phyloP scores from a whole-genome alignment of 2,329 filamentous ascomycete species.

The Pezicula rhizophila region DNA sequence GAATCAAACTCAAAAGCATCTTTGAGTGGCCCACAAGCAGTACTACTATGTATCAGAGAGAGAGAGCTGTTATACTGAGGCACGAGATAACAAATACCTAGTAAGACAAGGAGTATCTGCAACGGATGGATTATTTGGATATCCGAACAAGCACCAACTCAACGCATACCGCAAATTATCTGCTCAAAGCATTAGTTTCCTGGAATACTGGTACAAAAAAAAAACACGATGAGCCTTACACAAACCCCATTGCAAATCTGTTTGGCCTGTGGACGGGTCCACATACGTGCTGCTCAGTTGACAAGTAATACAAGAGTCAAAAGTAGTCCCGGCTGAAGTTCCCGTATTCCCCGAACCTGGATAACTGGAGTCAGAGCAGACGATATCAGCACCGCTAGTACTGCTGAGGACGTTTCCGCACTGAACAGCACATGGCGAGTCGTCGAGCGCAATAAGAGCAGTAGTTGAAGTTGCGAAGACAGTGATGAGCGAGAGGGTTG shows the following conservation, averaged over 20 bases:
- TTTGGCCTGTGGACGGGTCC: slow-evolving; percentile 32
- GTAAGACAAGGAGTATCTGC: slow-evolving; percentile 42
- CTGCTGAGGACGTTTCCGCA: slow-evolving; percentile 24
- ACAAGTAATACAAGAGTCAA: slow-evolving; percentile 19
- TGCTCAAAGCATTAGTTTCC: no score
- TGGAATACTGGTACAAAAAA: no score
- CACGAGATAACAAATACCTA: slow-evolving; percentile 30
- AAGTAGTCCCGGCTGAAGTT: slow-evolving; percentile 12
- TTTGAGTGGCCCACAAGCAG: slow-evolving; percentile 45
- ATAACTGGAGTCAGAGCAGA: slow-evolving; percentile 16
- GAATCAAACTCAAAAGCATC: slow-evolving; percentile 43
- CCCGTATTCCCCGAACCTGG: background rate
- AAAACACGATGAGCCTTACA: slow-evolving; percentile 45
- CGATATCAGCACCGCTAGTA: slow-evolving; percentile 19
- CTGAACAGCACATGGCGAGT: slow-evolving; percentile 22
- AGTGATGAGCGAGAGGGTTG: slow-evolving; percentile 14
- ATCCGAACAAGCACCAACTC: slow-evolving; percentile 49
- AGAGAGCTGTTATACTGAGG: no score
- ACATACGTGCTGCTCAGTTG: slow-evolving; percentile 39
- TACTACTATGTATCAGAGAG: slow-evolving; percentile 26
- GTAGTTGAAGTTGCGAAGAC: slow-evolving; percentile 14
- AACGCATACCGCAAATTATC: slow-evolving; percentile 33
- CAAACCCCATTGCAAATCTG: slow-evolving; percentile 48
- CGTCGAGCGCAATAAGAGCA: background rate
- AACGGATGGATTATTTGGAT: slow-evolving; percentile 35